These are phyloP conservation scores for Cystobasidiaceae sp. DNA, from an alignment of 1,284 basidiomycete species.

Conservation along the genomic window DNA sequence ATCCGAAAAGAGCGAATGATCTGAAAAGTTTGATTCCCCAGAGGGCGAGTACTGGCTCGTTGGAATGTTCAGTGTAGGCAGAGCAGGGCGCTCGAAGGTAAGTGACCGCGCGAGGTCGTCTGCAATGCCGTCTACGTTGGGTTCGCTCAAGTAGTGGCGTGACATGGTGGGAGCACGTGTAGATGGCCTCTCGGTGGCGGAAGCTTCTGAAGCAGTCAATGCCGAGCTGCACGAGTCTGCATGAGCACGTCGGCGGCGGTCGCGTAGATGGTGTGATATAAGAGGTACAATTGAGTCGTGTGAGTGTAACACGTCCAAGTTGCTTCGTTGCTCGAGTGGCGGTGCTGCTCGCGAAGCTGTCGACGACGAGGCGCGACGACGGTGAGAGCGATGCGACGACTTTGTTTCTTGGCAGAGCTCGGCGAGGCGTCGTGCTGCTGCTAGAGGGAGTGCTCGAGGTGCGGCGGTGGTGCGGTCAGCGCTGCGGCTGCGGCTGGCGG, in stretches of 20 bases:
- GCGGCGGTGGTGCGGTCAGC: too few relatives aligned
- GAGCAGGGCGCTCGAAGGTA: neutral
- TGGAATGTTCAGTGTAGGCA: neutral
- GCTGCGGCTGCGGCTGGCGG: too few relatives aligned
- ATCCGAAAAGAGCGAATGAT: constrained; percentile 23
- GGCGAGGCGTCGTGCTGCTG: neutral
- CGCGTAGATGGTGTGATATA: neutral
- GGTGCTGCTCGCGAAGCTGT: neutral
- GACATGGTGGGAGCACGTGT: too few relatives aligned
- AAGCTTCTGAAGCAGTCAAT: constrained; percentile 2
- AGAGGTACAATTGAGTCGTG: neutral
- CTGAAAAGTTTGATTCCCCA: constrained; percentile 10
- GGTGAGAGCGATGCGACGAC: too few relatives aligned
- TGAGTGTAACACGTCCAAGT: neutral
- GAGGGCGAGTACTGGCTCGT: constrained; percentile 1
- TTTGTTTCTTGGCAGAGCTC: constrained; percentile 3
- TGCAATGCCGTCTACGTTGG: too few relatives aligned
- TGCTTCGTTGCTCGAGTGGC: neutral
- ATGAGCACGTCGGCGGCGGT: neutral
- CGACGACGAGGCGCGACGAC: too few relatives aligned
- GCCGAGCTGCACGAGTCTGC: constrained; percentile 4
- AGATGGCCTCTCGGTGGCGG: too few relatives aligned
- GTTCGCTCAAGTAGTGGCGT: too few relatives aligned
- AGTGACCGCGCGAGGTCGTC: too few relatives aligned
- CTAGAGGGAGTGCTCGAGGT: neutral